phyloP scores from a whole-genome alignment of 306 rosid genomes.

The Vicia sativa region DNA sequence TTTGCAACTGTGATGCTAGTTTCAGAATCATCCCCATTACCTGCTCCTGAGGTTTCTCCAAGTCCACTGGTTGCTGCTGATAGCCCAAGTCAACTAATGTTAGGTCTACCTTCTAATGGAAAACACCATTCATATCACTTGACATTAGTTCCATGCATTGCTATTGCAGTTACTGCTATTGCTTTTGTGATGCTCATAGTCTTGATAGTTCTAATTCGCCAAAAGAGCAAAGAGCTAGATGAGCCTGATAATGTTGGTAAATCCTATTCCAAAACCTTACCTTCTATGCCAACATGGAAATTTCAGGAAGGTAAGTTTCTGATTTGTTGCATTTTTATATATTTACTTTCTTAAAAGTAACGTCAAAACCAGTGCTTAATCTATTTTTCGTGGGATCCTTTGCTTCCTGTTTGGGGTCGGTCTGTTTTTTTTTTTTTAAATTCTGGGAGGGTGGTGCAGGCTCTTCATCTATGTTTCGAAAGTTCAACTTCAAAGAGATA shows the following conservation, averaged over 20 bases:
- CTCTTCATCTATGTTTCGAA: slow-evolving; percentile 71
- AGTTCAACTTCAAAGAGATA: slow-evolving; percentile 87
- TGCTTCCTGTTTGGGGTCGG: slow-evolving; percentile 32
- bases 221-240: slow-evolving; percentile 75
- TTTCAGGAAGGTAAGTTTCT: slow-evolving; percentile 78
- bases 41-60: slow-evolving; percentile 71
- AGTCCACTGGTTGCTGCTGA: slow-evolving; percentile 76
- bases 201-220: slow-evolving; percentile 79
- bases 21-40: slow-evolving; percentile 62
- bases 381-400: slow-evolving; percentile 2
- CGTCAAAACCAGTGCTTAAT: slow-evolving; percentile 23
- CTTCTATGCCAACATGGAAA: slow-evolving; percentile 59
- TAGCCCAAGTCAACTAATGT: slow-evolving; percentile 63
- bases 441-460: slow-evolving; percentile 51
- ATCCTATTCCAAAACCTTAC: slow-evolving; percentile 58
- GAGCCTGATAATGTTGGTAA: slow-evolving; percentile 56
- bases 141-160: slow-evolving; percentile 72
- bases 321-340: neutral
- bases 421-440: neutral
- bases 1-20: slow-evolving; percentile 47
- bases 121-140: slow-evolving; percentile 69
- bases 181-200: slow-evolving; percentile 71
- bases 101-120: slow-evolving; percentile 51
- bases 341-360: slow-evolving; percentile 31
- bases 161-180: slow-evolving; percentile 73